Evolutionary conservation across 2,329 filamentous ascomycete species (phyloP).

Genomic region (Alternaria postmessia): DNA sequence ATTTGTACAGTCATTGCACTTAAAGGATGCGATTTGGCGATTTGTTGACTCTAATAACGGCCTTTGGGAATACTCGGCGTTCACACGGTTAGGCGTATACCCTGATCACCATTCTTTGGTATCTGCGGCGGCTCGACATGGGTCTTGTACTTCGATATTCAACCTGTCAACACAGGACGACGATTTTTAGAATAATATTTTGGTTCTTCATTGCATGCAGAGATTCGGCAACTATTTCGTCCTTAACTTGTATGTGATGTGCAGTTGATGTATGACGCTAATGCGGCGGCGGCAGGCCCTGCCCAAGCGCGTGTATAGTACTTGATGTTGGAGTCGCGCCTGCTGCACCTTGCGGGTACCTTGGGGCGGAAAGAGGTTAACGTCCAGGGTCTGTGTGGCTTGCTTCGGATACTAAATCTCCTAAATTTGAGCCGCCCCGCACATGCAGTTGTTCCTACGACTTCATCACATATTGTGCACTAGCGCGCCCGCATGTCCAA

Average conservation of each 20-base stretch:
- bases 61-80: not conserved
- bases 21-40: not conserved
- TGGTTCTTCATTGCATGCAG: not conserved
- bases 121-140: not conserved
- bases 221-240: not conserved
- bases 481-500: not conserved
- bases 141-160: not conserved
- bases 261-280: too few relatives aligned
- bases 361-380: not conserved
- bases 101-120: not conserved
- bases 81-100: constrained; percentile 1
- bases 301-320: not conserved
- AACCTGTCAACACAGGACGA: not conserved
- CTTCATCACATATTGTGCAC: not conserved
- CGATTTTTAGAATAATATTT: not conserved
- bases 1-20: not conserved
- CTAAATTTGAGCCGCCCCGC: not conserved
- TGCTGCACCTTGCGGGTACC: constrained; percentile 1
- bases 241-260: not conserved
- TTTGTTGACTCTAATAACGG: not conserved
- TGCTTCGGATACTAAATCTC: not conserved
- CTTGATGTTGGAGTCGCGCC: not conserved
- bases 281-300: not conserved
- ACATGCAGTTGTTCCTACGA: not conserved
- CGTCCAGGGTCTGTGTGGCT: not conserved